Evolutionary conservation across 306 rosid species (phyloP), one percentile per base, ranked within the genome.

Genomic region (Medicago arabica): DNA sequence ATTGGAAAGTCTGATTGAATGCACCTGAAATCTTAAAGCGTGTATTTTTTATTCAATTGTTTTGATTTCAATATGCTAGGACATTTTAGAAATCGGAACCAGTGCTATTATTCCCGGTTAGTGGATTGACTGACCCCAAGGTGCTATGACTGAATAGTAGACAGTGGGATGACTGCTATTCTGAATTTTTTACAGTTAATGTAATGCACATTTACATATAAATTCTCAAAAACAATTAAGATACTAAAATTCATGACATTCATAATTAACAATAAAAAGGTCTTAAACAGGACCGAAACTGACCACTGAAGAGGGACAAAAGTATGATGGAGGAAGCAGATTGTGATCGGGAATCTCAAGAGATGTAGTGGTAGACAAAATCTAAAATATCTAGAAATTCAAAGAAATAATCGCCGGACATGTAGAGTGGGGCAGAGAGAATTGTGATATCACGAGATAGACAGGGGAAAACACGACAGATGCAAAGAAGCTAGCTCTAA

Each of bases 41-140:
- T 10, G 44, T 44, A 49, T 47, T 78, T 43, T 47, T 21, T 36
- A 40, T 36, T 63, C 28, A 36, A 18, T 34, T 43, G n/a, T 76
- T 66, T 67, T 15, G 19, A 55, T 53, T 55, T 66, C 80, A 76
- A 18, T 46, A 41, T 34, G 63, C 69, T 69, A 28, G 53, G 3
- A 14, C 31, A 9, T 7, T 55, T 55, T 55, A 46, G 44, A 50
- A 47, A 71, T 10, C 8, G 46, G 7, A 78, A 62, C 44, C 13
- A 19, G 13, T 19, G 2, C 61, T 18, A 54, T 54, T 28, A 54
- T 18, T 18, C 15, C 28, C 15, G 14, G 14, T 18, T 19, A 55
- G 61, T 17, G 5, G 28, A 54, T 54, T 12, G 21, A 18, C 31
- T 3, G 60, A 54, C 12, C 31, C 31, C 25, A 54, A 55, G 19